Evolutionary conservation across 2,329 filamentous ascomycete genomes (phyloP).

Genomic region (Paraphoma sp.): DNA sequence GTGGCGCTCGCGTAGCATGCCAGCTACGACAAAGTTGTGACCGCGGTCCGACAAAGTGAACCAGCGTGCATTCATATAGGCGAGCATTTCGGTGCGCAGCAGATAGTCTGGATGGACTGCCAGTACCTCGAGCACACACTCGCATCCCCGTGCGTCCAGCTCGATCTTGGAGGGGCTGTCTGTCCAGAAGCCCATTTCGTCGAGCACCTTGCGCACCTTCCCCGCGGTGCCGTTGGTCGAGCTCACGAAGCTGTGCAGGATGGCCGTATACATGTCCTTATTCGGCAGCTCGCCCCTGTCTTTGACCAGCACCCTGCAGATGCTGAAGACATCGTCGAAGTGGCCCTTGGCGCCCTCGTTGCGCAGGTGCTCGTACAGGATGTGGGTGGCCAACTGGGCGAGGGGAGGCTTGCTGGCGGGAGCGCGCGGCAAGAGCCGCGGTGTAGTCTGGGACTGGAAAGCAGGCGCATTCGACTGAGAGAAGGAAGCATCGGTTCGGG

Average conservation of each 20-base stretch:
- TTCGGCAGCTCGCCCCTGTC: slow-evolving; percentile 63
- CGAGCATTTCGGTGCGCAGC: slow-evolving; percentile 72
- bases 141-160: slow-evolving; percentile 71
- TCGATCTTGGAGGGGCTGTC: slow-evolving; percentile 60
- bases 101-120: slow-evolving; percentile 87
- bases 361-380: slow-evolving; percentile 42
- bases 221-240: slow-evolving; percentile 69
- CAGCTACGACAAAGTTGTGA: slow-evolving; percentile 72
- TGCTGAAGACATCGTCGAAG: slow-evolving; percentile 35
- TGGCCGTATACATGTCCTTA: slow-evolving; percentile 71
- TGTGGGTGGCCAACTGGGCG: slow-evolving; percentile 30
- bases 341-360: slow-evolving; percentile 31
- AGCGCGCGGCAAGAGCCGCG: neutral
- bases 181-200: slow-evolving; percentile 68
- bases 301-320: slow-evolving; percentile 66
- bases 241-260: slow-evolving; percentile 75
- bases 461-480: slow-evolving; percentile 3
- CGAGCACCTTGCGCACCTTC: slow-evolving; percentile 68
- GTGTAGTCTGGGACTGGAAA: slow-evolving; percentile 2
- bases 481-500: slow-evolving; percentile 5
- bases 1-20: slow-evolving; percentile 80
- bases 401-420: slow-evolving; percentile 18
- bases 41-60: slow-evolving; percentile 67
- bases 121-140: slow-evolving; percentile 74
- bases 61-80: slow-evolving; percentile 78